Percentiles rank a stretch among this genome's conserved stretches.
Evolutionary conservation across 768 basidiomycete species (phyloP).

Genomic region (Psilocybe sp.): DNA sequence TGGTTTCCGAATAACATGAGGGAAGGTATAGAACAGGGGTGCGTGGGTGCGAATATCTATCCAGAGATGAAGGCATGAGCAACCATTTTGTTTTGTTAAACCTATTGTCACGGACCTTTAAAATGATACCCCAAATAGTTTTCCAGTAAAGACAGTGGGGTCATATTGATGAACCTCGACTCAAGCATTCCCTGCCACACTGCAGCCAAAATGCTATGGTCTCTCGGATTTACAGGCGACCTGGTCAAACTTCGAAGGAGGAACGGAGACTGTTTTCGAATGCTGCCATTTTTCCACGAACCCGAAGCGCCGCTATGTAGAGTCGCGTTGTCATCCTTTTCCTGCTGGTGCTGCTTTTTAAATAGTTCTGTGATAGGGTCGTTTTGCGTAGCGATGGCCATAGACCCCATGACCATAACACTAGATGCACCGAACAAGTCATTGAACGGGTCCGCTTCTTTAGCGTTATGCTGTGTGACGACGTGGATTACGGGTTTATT

Average conservation of each 20-base stretch:
- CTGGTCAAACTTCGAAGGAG: conserved; percentile 33
- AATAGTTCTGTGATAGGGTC: conserved; percentile 13
- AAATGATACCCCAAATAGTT: conserved; percentile 61
- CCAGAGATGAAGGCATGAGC: neutral
- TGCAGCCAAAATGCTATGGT: conserved; percentile 60
- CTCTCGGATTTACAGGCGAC: conserved; percentile 55
- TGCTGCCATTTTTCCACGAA: neutral
- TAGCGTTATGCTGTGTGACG: conserved; percentile 10
- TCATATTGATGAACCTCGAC: conserved; percentile 63
- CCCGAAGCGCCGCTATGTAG: neutral
- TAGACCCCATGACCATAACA: conserved; percentile 22
- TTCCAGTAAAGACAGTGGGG: conserved; percentile 58
- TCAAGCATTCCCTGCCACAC: conserved; percentile 71
- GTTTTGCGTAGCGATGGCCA: conserved; percentile 15
- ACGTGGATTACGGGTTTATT: conserved; percentile 16
- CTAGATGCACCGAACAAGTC: conserved; percentile 17
- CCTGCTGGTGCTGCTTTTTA: conserved; percentile 10
- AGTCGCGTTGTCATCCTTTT: conserved; percentile 1
- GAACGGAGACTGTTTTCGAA: conserved; percentile 22
- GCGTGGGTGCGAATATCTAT: conserved; percentile 67
- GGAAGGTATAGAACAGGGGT: conserved; percentile 59
- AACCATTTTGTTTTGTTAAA: neutral
- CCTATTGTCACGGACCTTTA: conserved; percentile 38
- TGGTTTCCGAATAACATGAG: conserved; percentile 30
- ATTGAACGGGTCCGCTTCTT: neutral